Evolutionary conservation across 2,329 filamentous ascomycete species (phyloP).

Genomic region (Eutypa lata): DNA sequence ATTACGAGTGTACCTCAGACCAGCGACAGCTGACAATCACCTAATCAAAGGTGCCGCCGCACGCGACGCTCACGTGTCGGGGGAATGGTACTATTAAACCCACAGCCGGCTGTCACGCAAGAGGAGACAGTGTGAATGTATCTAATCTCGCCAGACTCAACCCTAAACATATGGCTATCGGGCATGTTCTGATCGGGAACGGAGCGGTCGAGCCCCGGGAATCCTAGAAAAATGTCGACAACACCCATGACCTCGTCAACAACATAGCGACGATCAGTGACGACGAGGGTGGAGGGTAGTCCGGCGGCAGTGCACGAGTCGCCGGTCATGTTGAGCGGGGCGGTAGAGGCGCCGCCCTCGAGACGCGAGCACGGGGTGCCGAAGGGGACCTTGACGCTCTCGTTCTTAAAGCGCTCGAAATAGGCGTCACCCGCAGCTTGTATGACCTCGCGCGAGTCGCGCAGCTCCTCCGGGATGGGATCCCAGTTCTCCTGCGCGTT

Average conservation of each 20-base stretch:
- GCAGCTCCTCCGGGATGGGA: conserved; percentile 23
- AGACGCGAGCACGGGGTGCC: conserved; percentile 25
- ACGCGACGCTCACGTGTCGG: background rate
- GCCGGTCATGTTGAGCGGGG: conserved; percentile 18
- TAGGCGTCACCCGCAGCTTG: conserved; percentile 28
- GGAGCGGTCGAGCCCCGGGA: conserved; percentile 23
- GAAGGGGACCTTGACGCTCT: conserved; percentile 22
- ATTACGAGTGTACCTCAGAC: too few relatives aligned
- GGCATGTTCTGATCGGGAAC: conserved; percentile 19
- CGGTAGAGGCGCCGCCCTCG: conserved; percentile 26
- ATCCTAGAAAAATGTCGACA: conserved; percentile 26
- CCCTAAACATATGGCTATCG: conserved; percentile 26
- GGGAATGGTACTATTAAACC: conserved; percentile 9
- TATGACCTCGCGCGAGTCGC: conserved; percentile 23
- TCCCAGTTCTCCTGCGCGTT: conserved; percentile 27
- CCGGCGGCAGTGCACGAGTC: conserved; percentile 25
- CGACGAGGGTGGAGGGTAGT: conserved; percentile 24
- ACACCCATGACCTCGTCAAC: conserved; percentile 26
- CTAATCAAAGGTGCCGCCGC: background rate
- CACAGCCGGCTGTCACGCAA: conserved; percentile 22
- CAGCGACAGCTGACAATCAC: background rate
- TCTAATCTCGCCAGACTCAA: conserved; percentile 27
- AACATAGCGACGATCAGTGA: conserved; percentile 27
- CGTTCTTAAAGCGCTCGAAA: conserved; percentile 25
- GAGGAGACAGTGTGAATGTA: conserved; percentile 29